Percentiles rank a stretch among this genome's conserved stretches.
Evolutionary conservation across 208 protist species (phyloP).

Genomic region (Acanthamoeba culbertsoni): DNA sequence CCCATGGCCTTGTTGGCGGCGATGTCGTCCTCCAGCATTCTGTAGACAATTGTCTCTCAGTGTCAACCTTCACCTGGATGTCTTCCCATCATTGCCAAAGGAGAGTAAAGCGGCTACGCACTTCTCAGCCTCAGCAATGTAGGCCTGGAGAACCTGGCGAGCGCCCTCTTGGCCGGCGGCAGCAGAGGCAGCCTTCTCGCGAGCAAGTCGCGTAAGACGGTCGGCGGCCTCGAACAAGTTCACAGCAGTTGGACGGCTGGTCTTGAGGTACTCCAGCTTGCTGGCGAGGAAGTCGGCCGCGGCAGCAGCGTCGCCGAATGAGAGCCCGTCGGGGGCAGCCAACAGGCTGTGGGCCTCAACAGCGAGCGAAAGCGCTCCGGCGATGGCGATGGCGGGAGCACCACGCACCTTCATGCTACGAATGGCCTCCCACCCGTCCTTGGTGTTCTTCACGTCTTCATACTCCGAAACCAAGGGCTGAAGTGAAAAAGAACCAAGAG

Average conservation of each 20-base stretch:
- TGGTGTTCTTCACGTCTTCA: constrained; percentile 85
- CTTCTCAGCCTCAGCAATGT: constrained; percentile 49
- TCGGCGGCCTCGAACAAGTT: constrained; percentile 92
- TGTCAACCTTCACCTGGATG: background rate
- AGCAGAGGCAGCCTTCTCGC: background rate
- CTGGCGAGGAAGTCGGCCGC: constrained; percentile 70
- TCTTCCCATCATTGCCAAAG: background rate
- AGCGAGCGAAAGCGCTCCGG: constrained; percentile 90
- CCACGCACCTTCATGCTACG: constrained; percentile 93
- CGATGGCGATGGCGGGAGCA: constrained; percentile 94
- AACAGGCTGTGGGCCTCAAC: constrained; percentile 78
- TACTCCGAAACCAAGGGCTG: constrained; percentile 64
- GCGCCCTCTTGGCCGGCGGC: constrained; percentile 16
- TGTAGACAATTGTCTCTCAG: background rate
- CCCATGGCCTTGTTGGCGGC: constrained; percentile 91
- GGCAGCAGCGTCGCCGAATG: constrained; percentile 70
- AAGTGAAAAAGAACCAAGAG: background rate
- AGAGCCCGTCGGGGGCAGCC: constrained; percentile 64
- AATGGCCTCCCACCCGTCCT: constrained; percentile 91
- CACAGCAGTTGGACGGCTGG: constrained; percentile 92
- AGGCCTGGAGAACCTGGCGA: constrained; percentile 29
- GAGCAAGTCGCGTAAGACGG: background rate
- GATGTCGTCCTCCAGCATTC: constrained; percentile 89
- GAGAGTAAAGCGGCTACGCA: background rate
- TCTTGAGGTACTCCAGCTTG: constrained; percentile 89